phyloP scores from a whole-genome alignment of 192 early-diverging fungal genomes.

The Entomortierella lignicola region DNA sequence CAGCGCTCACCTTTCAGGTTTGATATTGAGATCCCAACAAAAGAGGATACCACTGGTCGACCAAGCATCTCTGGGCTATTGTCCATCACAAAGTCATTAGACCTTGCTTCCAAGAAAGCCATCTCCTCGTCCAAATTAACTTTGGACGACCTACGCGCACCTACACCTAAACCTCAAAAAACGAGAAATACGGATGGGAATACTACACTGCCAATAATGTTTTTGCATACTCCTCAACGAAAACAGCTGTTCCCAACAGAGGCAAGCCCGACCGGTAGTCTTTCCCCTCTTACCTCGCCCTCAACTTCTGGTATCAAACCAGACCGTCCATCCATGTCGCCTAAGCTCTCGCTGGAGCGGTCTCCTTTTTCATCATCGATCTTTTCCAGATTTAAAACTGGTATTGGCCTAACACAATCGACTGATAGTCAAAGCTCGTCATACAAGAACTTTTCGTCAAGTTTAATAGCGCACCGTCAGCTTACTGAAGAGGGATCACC shows the following conservation, averaged over 20 bases:
- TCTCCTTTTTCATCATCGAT: slow-evolving; percentile 30
- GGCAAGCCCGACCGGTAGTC: neutral
- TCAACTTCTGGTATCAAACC: neutral
- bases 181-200: neutral
- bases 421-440: neutral
- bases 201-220: slow-evolving; percentile 36
- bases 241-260: slow-evolving; percentile 26
- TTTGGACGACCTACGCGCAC: slow-evolving; percentile 35
- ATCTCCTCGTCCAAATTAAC: slow-evolving; percentile 30
- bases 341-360: neutral
- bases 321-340: neutral
- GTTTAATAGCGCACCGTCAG: too few species aligned
- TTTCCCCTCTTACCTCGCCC: slow-evolving; percentile 11
- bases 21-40: slow-evolving; percentile 1
- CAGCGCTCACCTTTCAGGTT: slow-evolving; percentile 2
- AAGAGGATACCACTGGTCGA: neutral
- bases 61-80: neutral
- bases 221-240: slow-evolving; percentile 42
- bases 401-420: neutral
- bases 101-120: neutral
- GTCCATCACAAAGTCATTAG: neutral
- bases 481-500: too few species aligned
- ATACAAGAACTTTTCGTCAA: neutral
- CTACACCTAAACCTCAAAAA: slow-evolving; percentile 40
- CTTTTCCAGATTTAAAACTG: slow-evolving; percentile 37